Evolutionary conservation across 2,329 filamentous ascomycete species (phyloP), one percentile per base, ranked within the genome.

Genomic region (Calonectria pteridis): DNA sequence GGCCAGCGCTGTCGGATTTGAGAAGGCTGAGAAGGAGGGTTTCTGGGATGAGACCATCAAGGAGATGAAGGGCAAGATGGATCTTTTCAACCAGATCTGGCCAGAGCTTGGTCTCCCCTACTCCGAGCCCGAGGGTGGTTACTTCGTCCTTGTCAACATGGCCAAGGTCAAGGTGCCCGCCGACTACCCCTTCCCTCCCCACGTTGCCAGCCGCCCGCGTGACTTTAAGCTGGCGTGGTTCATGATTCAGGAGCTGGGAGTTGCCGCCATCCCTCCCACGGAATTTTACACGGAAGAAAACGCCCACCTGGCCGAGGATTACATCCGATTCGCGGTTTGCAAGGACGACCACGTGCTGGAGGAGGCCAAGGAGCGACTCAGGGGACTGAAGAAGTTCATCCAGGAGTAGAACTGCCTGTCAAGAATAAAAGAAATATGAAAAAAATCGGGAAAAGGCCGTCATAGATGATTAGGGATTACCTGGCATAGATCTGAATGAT

Each of bases 181-280:
- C 6, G 92, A 93, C 82, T 99, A 98, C 84, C 91, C 93, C 0
- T 98, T 98, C 88, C 97, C 97, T 33, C 89, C 93, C 1, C 95
- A 98, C 82, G 96, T 99, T 43, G 94, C 94, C 18, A 92, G 89
- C 81, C 91, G 97, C 2, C 95, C 97, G 29, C 90, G 97, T 35
- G 97, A 99, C 84, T 99, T 98, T 87, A 95, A 98, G 88, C 90
- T 99, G 59, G 92, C 93, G 43, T 99, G 96, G 96, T 98, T 98
- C 87, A 86, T 98, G 80, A 99, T 99, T 85, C 96, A 96, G 84
- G 96, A 99, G 87, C 88, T 99, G 26, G 97, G 97, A 13, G 95
- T 99, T 33, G 97, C 97, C 3, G 96, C 96, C 11, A 98, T 99
- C 75, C 97, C 97, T 23, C 97, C 97, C 0, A 98, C 96, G 0